Base-by-base conservation (phyloP, 768 basidiomycete genomes). In the Lactarius hengduanensis region DNA sequence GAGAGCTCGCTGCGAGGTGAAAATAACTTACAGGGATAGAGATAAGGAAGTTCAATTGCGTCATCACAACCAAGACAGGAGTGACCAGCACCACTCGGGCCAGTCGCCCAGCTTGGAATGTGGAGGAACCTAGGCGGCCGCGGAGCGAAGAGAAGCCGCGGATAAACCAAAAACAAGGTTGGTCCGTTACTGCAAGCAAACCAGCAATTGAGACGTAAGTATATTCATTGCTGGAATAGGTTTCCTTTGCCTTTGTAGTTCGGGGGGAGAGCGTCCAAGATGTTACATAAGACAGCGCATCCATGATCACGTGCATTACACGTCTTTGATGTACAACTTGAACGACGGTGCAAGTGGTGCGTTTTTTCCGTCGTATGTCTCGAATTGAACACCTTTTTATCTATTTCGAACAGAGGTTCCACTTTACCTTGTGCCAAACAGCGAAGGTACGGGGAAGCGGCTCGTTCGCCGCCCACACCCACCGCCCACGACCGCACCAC, bases 381-480 rank as follows among this genome's bases (percentile, higher is more conserved):
- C 63, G 36, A 38, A 38, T 38, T 13, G 36, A 38, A 32, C 5
- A 53, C 30, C 20, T 2, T 40, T 34, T 22, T 11, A 22, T 43
- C n/a, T 15, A 4, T n/a, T 38, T 11, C 26, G 13, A 30, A 45
- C 40, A 71, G 70, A 70, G 55, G 69, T 32, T 9, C 61, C 70
- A 1, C 65, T 71, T 6, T 80, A 81, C 66, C 75, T 80, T 59
- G 78, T 81, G 22, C 74, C 80, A n/a, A 76, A 78, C 65, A 77
- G 73, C 66, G 71, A 77, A 38, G 78, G 77, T 22, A 72, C 72
- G 1, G 77, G 76, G 40, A 80, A 80, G 67, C 75, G 73, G 4
- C 71, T 78, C 63, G 72, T 79, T 22, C 76, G 76, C 59, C 77
- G 79, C 30, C 79, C 77, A 30, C 77, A 74, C 40, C 74, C 79